Evolutionary conservation across 257 asterid genomes (phyloP).

Genomic region (Thymus mandschuricus): DNA sequence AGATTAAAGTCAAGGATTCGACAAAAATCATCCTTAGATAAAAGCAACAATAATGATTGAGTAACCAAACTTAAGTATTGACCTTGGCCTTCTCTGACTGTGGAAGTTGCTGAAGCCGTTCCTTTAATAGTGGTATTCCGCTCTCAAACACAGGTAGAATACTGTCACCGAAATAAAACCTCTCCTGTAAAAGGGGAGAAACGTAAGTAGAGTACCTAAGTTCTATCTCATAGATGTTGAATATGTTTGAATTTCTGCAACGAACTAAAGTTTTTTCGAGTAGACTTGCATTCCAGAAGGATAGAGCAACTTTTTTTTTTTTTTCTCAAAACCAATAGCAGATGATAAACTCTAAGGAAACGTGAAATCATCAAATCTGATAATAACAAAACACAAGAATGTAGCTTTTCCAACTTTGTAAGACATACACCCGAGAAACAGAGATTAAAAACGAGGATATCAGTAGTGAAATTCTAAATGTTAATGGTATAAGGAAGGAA

Average conservation of each 20-base stretch:
- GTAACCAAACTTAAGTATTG: constrained; percentile 24
- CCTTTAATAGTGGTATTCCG: constrained; percentile 88
- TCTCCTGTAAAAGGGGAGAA: constrained; percentile 62
- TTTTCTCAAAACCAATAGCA: neutral
- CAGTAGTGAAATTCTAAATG: neutral
- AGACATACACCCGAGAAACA: neutral
- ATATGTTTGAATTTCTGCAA: neutral
- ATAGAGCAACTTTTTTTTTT: neutral
- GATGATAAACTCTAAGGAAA: neutral
- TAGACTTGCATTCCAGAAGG: neutral
- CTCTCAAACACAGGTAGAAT: constrained; percentile 91
- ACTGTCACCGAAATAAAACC: constrained; percentile 89
- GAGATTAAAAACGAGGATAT: constrained; percentile 4
- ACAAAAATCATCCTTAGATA: neutral
- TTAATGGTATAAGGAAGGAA: constrained; percentile 30
- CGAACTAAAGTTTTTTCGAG: neutral
- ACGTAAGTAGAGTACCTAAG: constrained; percentile 20
- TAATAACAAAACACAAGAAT: neutral
- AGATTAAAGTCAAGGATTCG: constrained; percentile 3
- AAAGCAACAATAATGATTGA: constrained; percentile 11
- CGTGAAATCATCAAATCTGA: neutral
- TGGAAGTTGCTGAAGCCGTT: constrained; percentile 79
- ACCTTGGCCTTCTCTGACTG: constrained; percentile 70
- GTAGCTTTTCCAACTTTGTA: neutral
- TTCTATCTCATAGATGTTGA: neutral